Percentiles rank a stretch among this genome's conserved stretches.
Conservation (phyloP, 345 rosid species). For the Melaleuca quinquenervia region DNA sequence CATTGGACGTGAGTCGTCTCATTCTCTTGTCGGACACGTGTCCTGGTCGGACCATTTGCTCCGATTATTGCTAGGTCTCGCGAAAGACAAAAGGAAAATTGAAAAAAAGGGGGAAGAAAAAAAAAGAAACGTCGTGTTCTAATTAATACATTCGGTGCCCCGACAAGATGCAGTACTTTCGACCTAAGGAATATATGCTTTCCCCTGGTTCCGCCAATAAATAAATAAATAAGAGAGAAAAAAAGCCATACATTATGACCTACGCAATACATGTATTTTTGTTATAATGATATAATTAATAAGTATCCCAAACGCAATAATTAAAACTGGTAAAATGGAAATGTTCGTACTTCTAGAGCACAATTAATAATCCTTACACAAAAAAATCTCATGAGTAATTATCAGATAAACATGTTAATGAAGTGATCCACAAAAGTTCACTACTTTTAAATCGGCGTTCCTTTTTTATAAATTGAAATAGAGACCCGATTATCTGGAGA, state of each 20-base stretch:
- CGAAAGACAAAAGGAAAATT: neutral
- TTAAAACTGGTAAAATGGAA: neutral
- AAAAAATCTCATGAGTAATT: neutral
- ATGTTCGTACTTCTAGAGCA: neutral
- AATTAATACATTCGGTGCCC: neutral
- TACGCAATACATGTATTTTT: neutral
- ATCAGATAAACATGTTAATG: neutral
- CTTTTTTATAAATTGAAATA: fast-evolving
- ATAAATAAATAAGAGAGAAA: neutral
- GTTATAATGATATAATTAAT: neutral
- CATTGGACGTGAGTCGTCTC: neutral
- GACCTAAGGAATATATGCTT: neutral
- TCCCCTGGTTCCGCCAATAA: neutral
- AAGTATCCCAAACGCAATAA: neutral
- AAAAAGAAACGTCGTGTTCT: neutral
- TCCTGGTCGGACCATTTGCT: neutral
- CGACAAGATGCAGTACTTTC: neutral
- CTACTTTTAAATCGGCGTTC: fast-evolving
- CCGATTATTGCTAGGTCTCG: neutral
- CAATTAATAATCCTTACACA: neutral
- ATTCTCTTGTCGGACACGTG: neutral
- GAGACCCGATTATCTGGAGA: neutral
- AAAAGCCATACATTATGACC: neutral
- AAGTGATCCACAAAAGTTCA: neutral
- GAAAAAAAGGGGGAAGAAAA: too few relatives aligned